These are phyloP conservation scores for Aspergillus pseudoterreus DNA, from an alignment of 2,329 filamentous ascomycete genomes.

Conservation along the genomic window DNA sequence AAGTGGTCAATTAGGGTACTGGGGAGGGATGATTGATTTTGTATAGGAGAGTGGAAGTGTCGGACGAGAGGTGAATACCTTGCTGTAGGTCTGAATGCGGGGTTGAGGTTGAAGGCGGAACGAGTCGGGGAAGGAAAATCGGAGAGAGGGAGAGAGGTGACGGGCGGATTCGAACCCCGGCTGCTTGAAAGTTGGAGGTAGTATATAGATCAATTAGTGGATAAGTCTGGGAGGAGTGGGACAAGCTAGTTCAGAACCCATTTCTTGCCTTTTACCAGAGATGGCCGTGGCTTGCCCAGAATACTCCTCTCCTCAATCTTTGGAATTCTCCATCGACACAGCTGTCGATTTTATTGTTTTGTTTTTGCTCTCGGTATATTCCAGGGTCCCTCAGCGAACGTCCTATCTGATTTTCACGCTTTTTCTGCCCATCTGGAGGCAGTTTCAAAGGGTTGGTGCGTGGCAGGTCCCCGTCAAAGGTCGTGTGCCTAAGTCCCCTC, in stretches of 20 bases:
- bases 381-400: not conserved
- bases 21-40: not conserved
- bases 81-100: slow-evolving; percentile 13
- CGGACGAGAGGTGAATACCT: slow-evolving; percentile 10
- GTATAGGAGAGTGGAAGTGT: not conserved
- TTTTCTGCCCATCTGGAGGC: not conserved
- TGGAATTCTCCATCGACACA: slow-evolving; percentile 48
- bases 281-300: slow-evolving; percentile 65
- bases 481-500: slow-evolving; percentile 6
- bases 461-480: not conserved
- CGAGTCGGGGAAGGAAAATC: slow-evolving; percentile 11
- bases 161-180: slow-evolving; percentile 28
- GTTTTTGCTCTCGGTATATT: slow-evolving; percentile 16
- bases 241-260: slow-evolving; percentile 68
- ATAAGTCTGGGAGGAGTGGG: slow-evolving; percentile 55
- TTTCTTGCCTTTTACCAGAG: slow-evolving; percentile 80
- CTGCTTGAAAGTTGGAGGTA: no score
- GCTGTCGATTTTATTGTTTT: slow-evolving; percentile 40
- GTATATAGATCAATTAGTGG: slow-evolving; percentile 10
- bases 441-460: slow-evolving; percentile 5
- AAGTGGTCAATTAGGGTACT: not conserved
- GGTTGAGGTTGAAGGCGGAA: slow-evolving; percentile 9
- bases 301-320: slow-evolving; percentile 59
- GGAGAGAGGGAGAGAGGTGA: not conserved
- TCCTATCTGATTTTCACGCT: not conserved